These are phyloP conservation scores for Rhodocollybia butyracea DNA, from an alignment of 768 basidiomycete genomes.

Conservation along the genomic window DNA sequence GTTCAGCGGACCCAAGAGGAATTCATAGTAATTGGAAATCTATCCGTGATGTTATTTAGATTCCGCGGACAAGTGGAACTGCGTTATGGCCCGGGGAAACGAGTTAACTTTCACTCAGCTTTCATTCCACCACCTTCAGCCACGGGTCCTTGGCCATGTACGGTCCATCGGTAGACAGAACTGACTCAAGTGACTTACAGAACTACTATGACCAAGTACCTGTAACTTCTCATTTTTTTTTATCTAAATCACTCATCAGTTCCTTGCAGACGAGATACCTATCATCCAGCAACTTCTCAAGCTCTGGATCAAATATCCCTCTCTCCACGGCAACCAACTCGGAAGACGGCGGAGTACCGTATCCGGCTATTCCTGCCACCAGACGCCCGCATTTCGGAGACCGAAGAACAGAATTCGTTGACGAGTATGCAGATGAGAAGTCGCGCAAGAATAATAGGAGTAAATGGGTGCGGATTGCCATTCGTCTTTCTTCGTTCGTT, in stretches of 20 bases:
- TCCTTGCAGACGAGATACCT: not conserved
- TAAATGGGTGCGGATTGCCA: not conserved
- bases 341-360: not conserved
- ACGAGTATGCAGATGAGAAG: conserved; percentile 1
- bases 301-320: conserved; percentile 2
- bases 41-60: no score
- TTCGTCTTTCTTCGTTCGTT: not conserved
- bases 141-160: no score
- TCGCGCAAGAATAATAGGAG: not conserved
- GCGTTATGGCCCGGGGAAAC: no score
- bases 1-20: no score
- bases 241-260: not conserved
- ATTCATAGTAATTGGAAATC: no score
- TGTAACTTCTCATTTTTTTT: not conserved
- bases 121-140: no score
- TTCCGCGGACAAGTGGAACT: no score
- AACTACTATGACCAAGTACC: conserved; percentile 7
- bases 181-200: conserved; percentile 4
- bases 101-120: no score
- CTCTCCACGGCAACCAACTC: not conserved
- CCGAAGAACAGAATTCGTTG: not conserved
- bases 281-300: not conserved
- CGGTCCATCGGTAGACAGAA: no score
- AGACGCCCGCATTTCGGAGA: conserved; percentile 5
- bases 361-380: not conserved